Evolutionary conservation across 495 filamentous ascomycete species (phyloP), one percentile per base, ranked within the genome.

Genomic region (Darksidea phi): DNA sequence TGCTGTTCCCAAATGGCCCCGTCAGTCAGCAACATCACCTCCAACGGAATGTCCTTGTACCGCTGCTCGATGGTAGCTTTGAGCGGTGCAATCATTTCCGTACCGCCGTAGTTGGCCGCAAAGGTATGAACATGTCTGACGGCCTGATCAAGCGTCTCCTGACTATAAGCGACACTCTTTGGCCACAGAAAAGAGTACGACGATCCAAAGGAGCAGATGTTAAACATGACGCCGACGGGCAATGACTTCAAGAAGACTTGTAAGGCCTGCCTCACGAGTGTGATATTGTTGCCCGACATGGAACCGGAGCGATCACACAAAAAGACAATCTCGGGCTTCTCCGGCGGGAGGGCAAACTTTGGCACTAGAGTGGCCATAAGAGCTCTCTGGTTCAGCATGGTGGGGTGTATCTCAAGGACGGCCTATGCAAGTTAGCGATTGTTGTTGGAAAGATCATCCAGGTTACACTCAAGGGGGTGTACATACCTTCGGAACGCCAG

Each of bases 141-240:
- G 0, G 88, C 87, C 53, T 76, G 48, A 0, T 77, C 59, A 2
- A 89, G 69, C 6, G 73, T 82, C 0, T 64, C 67, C 24, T 78
- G 71, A 23, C 76, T 77, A 64, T 89, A 90, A 0, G 71, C 69
- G 57, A 76, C 72, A 41, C 83, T 86, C 8, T 75, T 77, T 0
- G 70, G 45, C 80, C 87, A 91, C 12, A 91, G 74, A 56, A 86
- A 84, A 0, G 71, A 67, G 61, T 80, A 63, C 0, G 17, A 13
- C 20, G 53, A 73, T 10, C 87, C 87, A 60, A 91, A 91, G 1
- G 83, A 87, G 71, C 83, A 86, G 57, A 90, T 88, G 70, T 91
- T 89, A 76, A 91, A 90, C 67, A 80, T 82, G 50, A 84, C 73
- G 0, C 86, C 86, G 1, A 83, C 60, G 1, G 87, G 87, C 15